These are phyloP conservation scores for Pichia sp. DNA, from an alignment of 1,139 yeast genomes.

Conservation along the genomic window DNA sequence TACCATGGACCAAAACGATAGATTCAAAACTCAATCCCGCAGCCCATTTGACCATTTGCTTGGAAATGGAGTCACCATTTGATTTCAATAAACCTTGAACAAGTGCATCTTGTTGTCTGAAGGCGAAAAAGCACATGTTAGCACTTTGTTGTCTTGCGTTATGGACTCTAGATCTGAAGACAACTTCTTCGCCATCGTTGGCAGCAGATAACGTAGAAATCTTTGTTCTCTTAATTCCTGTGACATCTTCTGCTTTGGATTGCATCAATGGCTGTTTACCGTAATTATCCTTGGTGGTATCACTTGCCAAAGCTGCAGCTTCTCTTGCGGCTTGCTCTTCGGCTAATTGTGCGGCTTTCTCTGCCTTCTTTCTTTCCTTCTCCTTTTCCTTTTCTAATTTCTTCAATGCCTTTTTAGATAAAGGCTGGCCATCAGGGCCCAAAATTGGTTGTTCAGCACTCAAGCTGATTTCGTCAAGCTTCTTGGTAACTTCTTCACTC, in stretches of 20 bases:
- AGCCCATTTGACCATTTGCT: slow-evolving; percentile 97
- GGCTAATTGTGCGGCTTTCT: slow-evolving; percentile 84
- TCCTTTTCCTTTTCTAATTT: slow-evolving; percentile 91
- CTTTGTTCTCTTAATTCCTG: slow-evolving; percentile 56
- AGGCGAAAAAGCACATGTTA: slow-evolving; percentile 82
- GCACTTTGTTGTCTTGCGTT: slow-evolving; percentile 94
- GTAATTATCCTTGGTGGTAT: slow-evolving; percentile 81
- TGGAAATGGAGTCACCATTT: slow-evolving; percentile 64
- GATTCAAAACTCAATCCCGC: slow-evolving; percentile 82
- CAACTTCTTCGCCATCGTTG: slow-evolving; percentile 73
- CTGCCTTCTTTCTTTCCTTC: slow-evolving; percentile 90
- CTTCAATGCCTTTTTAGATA: slow-evolving; percentile 92
- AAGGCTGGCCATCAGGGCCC: slow-evolving; percentile 80
- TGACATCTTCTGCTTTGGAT: slow-evolving; percentile 46
- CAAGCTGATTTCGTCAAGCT: slow-evolving; percentile 26
- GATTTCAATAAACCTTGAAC: slow-evolving; percentile 82
- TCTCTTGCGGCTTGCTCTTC: slow-evolving; percentile 81
- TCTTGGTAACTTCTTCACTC: slow-evolving; percentile 29
- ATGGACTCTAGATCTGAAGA: slow-evolving; percentile 91
- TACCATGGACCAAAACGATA: slow-evolving; percentile 86
- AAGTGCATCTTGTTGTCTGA: slow-evolving; percentile 82
- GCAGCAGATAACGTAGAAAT: slow-evolving; percentile 54
- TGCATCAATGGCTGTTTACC: slow-evolving; percentile 88
- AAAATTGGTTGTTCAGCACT: slow-evolving; percentile 24
- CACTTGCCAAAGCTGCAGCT: slow-evolving; percentile 73